Conservation (phyloP, 2,329 filamentous ascomycete species). For the Verticillium tricorpus region DNA sequence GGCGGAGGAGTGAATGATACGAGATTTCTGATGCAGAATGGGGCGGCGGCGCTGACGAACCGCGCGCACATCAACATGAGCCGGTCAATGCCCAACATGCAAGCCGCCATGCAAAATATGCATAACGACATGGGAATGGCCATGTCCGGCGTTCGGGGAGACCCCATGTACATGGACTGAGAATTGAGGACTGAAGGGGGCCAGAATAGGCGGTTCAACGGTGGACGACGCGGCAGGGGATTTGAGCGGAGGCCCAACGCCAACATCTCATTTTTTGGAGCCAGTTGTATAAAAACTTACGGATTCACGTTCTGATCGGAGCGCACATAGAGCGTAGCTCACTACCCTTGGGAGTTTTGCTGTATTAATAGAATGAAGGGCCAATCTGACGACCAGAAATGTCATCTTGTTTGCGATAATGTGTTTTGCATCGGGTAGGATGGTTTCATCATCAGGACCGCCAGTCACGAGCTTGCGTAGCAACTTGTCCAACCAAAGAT, state of each 20-base stretch:
- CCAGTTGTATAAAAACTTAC: neutral
- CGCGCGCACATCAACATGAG: slow-evolving; percentile 34
- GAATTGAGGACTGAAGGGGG: neutral
- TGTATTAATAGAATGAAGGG: neutral
- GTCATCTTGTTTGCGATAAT: neutral
- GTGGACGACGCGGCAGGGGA: neutral
- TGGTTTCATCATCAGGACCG: neutral
- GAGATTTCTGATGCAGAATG: slow-evolving; percentile 39
- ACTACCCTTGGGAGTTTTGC: neutral
- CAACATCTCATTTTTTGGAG: neutral
- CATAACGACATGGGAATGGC: slow-evolving; percentile 40
- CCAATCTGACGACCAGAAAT: neutral
- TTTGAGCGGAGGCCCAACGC: neutral
- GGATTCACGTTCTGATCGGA: slow-evolving; percentile 2
- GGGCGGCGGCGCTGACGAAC: slow-evolving; percentile 27
- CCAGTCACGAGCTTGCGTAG: neutral
- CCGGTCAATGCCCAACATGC: slow-evolving; percentile 43
- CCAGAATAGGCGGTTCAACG: neutral
- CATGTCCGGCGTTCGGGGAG: slow-evolving; percentile 39
- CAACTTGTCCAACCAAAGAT: too few relatives aligned
- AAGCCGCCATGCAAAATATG: slow-evolving; percentile 34
- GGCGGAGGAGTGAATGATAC: slow-evolving; percentile 18
- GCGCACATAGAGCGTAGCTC: neutral
- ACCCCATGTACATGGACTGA: slow-evolving; percentile 50
- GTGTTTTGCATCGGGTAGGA: neutral